phyloP scores from a whole-genome alignment of 305 asterid species.

The Rubia balearica region DNA sequence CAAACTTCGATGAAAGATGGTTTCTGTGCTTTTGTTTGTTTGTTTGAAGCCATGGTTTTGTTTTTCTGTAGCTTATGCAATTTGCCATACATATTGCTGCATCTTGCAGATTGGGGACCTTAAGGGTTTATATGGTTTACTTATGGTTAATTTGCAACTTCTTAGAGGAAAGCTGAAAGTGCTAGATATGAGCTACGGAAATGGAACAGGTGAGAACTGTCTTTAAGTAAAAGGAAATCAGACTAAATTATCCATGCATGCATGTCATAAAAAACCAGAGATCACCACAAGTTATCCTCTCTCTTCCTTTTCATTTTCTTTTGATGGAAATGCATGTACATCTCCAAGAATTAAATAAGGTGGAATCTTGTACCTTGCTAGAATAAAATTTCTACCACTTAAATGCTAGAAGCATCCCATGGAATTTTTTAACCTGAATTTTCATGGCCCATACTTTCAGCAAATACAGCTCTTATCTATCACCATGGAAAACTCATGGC shows the following conservation, averaged over 20 bases:
- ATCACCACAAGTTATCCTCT: background rate
- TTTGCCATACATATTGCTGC: background rate
- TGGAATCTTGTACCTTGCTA: background rate
- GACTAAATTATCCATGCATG: too few species aligned
- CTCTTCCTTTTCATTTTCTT: background rate
- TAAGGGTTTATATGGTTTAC: slow-evolving; percentile 24
- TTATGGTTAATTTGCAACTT: slow-evolving; percentile 18
- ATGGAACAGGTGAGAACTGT: slow-evolving; percentile 23
- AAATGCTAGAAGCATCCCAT: slow-evolving; percentile 10
- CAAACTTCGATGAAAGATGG: background rate
- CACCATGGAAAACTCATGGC: slow-evolving; percentile 93
- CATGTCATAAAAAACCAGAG: background rate
- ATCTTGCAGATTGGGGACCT: slow-evolving; percentile 26
- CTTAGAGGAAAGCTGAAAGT: slow-evolving; percentile 25
- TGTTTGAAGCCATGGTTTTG: background rate
- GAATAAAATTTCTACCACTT: background rate
- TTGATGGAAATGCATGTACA: background rate
- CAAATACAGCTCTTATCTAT: slow-evolving; percentile 83
- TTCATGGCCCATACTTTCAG: slow-evolving; percentile 40
- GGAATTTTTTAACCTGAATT: slow-evolving; percentile 20
- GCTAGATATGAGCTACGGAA: slow-evolving; percentile 24
- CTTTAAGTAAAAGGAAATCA: too few species aligned
- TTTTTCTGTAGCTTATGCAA: background rate
- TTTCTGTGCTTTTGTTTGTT: background rate
- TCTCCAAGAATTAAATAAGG: background rate